Conservation (phyloP, 1,284 basidiomycete species). For the Apiotrichum veenhuisii region DNA sequence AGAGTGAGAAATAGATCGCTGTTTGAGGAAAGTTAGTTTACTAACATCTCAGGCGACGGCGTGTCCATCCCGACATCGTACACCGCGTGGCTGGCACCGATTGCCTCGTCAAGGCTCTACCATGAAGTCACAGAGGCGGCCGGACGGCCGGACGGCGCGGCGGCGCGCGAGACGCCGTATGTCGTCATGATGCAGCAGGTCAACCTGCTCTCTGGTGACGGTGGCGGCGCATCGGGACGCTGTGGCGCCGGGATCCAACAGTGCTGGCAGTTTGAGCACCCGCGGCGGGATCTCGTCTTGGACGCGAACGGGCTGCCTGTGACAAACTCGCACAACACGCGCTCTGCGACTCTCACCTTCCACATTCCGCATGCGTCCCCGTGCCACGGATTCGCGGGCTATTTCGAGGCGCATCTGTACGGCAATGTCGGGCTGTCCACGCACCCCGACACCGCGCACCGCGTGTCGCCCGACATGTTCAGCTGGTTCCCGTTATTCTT, state of each 20-base stretch:
- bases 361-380: conserved; percentile 90
- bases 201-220: conserved; percentile 76
- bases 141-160: conserved; percentile 55
- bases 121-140: conserved; percentile 60
- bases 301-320: conserved; percentile 70
- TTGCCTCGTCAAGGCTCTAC: conserved; percentile 88
- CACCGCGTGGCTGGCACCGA: conserved; percentile 86
- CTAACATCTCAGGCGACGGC: conserved; percentile 62
- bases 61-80: conserved; percentile 97
- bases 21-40: not conserved
- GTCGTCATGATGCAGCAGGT: conserved; percentile 97
- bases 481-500: conserved; percentile 99
- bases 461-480: conserved; percentile 88
- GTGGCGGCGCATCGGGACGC: conserved; percentile 54
- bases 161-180: conserved; percentile 78
- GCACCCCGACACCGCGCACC: conserved; percentile 79
- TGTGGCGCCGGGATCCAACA: conserved; percentile 84
- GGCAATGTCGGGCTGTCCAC: conserved; percentile 85
- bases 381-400: conserved; percentile 96
- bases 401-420: conserved; percentile 94
- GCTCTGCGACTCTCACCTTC: conserved; percentile 76
- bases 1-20: conserved; percentile 56
- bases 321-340: conserved; percentile 83
- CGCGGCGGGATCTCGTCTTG: conserved; percentile 69
- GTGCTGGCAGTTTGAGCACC: conserved; percentile 98